Evolutionary conservation across 2,329 filamentous ascomycete species (phyloP).

Genomic region (Orbilia blumenaviensis): DNA sequence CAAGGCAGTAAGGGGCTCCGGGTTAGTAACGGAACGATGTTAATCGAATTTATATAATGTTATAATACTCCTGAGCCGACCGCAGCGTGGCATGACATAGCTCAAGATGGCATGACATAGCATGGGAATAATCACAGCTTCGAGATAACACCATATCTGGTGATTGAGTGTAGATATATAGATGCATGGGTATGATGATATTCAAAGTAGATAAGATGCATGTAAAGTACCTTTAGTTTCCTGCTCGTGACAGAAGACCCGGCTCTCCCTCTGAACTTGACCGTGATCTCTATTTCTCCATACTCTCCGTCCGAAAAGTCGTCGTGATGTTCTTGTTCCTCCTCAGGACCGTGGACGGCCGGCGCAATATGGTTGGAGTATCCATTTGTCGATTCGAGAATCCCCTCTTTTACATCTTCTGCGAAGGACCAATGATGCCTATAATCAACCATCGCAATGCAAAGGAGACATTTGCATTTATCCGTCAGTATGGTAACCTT

Average conservation of each 20-base stretch:
- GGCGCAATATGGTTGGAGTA: slow-evolving; percentile 28
- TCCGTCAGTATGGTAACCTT: not conserved
- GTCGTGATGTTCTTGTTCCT: not conserved
- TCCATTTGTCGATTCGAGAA: not conserved
- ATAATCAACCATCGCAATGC: slow-evolving; percentile 4
- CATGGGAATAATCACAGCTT: too few species aligned
- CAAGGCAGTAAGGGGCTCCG: not conserved
- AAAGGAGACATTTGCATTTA: not conserved
- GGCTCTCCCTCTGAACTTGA: slow-evolving; percentile 30
- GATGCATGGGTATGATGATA: not conserved
- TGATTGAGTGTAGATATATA: too few species aligned
- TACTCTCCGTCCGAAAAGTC: slow-evolving; percentile 27
- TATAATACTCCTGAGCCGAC: slow-evolving; percentile 19
- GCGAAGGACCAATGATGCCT: slow-evolving; percentile 37
- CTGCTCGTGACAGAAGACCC: slow-evolving; percentile 29
- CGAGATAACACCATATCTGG: too few species aligned
- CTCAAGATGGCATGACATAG: not conserved
- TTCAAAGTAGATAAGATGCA: not conserved
- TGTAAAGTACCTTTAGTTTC: slow-evolving; percentile 25
- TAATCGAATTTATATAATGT: not conserved
- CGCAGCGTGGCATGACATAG: not conserved
- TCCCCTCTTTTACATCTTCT: slow-evolving; percentile 16
- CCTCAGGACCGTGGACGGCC: not conserved
- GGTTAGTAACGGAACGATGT: slow-evolving; percentile 7
- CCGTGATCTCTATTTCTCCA: slow-evolving; percentile 39